A percentile compares a stretch with the other conserved stretches of the same genome.
Evolutionary conservation across 2,329 filamentous ascomycete species (phyloP).

Genomic region (Nothophoma quercina): DNA sequence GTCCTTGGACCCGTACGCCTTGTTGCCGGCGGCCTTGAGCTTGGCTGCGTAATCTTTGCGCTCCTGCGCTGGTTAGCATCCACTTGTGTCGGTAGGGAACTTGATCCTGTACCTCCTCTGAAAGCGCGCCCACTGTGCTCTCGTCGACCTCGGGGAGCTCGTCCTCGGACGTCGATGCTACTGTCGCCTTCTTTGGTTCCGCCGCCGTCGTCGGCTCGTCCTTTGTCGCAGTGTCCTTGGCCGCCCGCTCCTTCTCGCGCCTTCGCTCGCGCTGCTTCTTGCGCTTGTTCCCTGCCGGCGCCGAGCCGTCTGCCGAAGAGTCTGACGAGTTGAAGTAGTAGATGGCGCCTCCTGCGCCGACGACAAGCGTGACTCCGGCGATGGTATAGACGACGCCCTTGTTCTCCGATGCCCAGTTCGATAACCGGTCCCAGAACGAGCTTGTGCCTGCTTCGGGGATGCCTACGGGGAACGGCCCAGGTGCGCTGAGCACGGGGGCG

Average conservation of each 20-base stretch:
- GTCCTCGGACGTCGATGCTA: constrained; percentile 50
- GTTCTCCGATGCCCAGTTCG: constrained; percentile 92
- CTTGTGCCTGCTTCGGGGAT: constrained; percentile 61
- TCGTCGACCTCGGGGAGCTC: constrained; percentile 60
- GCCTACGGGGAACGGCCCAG: constrained; percentile 46
- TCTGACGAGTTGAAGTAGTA: constrained; percentile 77
- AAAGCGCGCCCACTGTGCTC: constrained; percentile 52
- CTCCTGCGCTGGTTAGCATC: constrained; percentile 62
- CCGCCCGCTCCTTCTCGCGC: constrained; percentile 78
- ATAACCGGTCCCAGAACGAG: constrained; percentile 87
- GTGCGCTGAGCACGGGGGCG: constrained; percentile 38
- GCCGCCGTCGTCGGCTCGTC: constrained; percentile 36
- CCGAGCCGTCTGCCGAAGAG: constrained; percentile 53
- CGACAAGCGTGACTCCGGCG: constrained; percentile 89
- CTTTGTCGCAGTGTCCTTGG: constrained; percentile 58
- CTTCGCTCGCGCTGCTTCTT: constrained; percentile 88
- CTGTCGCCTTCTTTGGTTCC: constrained; percentile 48
- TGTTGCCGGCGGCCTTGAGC: constrained; percentile 94
- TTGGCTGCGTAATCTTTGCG: constrained; percentile 87
- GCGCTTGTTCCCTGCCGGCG: constrained; percentile 63
- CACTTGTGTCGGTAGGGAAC: background rate
- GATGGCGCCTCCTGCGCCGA: constrained; percentile 87
- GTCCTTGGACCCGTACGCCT: constrained; percentile 92
- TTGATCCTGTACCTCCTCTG: constrained; percentile 49
- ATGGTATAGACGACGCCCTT: constrained; percentile 96